Conservation (phyloP, 2,329 filamentous ascomycete genomes). For the Didymella sp. region DNA sequence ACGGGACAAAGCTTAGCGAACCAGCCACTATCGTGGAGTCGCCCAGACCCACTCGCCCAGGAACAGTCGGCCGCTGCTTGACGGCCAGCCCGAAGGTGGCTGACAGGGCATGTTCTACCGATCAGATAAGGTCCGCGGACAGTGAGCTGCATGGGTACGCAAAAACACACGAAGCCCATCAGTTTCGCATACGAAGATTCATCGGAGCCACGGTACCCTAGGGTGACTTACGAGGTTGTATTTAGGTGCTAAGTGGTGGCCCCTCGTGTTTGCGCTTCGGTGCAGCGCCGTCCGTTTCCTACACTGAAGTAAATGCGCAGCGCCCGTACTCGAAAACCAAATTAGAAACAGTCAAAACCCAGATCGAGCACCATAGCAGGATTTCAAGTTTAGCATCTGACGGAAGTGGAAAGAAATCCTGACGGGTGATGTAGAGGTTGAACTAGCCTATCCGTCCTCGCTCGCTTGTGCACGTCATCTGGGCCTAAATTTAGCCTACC, state of each 20-base stretch:
- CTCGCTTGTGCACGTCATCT: neutral
- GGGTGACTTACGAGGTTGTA: neutral
- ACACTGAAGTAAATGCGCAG: neutral
- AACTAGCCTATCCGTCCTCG: neutral
- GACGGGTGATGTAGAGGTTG: neutral
- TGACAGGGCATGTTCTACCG: neutral
- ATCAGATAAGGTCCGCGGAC: neutral
- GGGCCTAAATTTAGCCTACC: conserved; percentile 16
- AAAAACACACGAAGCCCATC: neutral
- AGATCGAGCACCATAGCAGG: neutral
- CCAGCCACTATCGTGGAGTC: neutral
- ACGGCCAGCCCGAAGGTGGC: neutral
- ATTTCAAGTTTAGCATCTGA: neutral
- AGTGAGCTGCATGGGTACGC: neutral
- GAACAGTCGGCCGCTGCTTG: neutral
- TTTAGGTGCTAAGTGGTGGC: neutral
- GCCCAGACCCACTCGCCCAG: neutral
- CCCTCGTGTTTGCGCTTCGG: neutral
- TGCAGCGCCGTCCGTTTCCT: neutral
- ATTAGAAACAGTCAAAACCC: neutral
- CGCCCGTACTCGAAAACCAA: neutral
- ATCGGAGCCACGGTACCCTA: neutral
- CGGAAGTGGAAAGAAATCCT: neutral
- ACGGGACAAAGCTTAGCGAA: neutral
- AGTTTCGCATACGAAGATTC: neutral